Base-by-base conservation (phyloP, 257 asterid species). In the Thymus quinquecostatus region DNA sequence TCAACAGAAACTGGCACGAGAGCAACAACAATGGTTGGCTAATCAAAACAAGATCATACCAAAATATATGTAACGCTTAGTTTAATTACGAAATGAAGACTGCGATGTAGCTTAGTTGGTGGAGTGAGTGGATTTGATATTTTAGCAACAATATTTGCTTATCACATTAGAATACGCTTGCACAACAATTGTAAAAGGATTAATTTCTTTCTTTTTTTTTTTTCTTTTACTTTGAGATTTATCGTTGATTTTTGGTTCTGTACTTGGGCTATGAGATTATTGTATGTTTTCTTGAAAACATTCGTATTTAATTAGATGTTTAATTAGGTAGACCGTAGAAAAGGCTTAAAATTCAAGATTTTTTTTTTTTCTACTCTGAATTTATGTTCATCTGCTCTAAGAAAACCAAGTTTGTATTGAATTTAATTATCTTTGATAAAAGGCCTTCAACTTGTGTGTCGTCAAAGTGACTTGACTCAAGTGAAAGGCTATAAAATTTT, bases 31-130 rank as follows among this genome's bases (percentile, higher is more conserved):
- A 68, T 88, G 97, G 96, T 70, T 91, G 76, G 78, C 76, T 60
- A 82, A 91, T 78, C 92, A 91, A 68, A 85, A 85, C 81, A 91
- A 86, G 78, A 85, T 88, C 58, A 87, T 88, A 69, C 86, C 90
- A 60, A 91, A 88, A 77, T 82, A 84, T 81, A 84, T 66, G 50
- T 78, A 69, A 68, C 21, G 21, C 81, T 41, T 86, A 69, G 79
- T 55, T 32, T 65, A 21, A 61, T 63, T 68, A 28, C 28, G 3
- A 48, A 10, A 49, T 3, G 8, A 13, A 33, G 29, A 49, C 21
- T 12, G 10, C 49, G 41, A 38, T 60, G 29, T 60, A 44, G 69
- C 29, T 7, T 29, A 64, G 57, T n/a, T 0, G 29, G 43, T 44
- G 69, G 69, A 64, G 6, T 9, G 28, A 8, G 29, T 28, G 43